Evolutionary conservation across 2,329 filamentous ascomycete genomes (phyloP).

Genomic region (Phyllosticta paracitricarpa): DNA sequence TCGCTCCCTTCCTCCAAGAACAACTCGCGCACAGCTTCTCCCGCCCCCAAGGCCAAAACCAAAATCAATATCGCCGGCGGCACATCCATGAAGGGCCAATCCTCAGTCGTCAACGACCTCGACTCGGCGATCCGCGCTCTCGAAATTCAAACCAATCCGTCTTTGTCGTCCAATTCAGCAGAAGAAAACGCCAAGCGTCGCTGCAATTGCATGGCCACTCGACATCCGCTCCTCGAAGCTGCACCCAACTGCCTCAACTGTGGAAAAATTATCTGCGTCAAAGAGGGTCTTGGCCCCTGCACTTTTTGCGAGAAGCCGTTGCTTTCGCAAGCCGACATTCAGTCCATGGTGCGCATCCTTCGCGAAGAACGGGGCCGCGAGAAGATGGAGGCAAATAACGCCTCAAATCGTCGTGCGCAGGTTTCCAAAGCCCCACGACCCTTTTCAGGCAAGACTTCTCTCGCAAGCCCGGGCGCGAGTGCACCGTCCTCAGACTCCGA

Average conservation of each 20-base stretch:
- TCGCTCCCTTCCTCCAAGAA: slow-evolving; percentile 18
- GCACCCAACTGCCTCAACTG: slow-evolving; percentile 88
- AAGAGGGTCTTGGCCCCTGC: slow-evolving; percentile 87
- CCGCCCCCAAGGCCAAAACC: slow-evolving; percentile 39
- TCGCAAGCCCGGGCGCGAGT: slow-evolving; percentile 28
- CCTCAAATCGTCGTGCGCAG: slow-evolving; percentile 55
- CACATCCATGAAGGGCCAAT: slow-evolving; percentile 71
- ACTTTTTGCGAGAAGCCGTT: slow-evolving; percentile 77
- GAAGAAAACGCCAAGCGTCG: slow-evolving; percentile 50
- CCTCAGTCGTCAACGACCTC: slow-evolving; percentile 57
- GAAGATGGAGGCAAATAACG: slow-evolving; percentile 72
- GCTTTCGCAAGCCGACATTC: slow-evolving; percentile 61
- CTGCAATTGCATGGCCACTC: slow-evolving; percentile 80
- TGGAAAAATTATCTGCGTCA: slow-evolving; percentile 90
- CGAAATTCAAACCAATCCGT: slow-evolving; percentile 85
- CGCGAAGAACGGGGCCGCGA: slow-evolving; percentile 79
- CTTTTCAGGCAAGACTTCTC: slow-evolving; percentile 34
- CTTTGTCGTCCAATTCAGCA: slow-evolving; percentile 38
- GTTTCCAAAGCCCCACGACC: slow-evolving; percentile 50
- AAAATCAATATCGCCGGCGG: slow-evolving; percentile 69
- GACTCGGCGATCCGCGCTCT: slow-evolving; percentile 76
- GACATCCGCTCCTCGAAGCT: slow-evolving; percentile 80
- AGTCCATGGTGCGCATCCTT: slow-evolving; percentile 75
- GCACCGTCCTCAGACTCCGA: slow-evolving; percentile 31
- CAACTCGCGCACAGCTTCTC: slow-evolving; percentile 39